These are phyloP conservation scores for Saprolegnia diclina DNA, from an alignment of 352 stramenopile species.

Conservation along the genomic window DNA sequence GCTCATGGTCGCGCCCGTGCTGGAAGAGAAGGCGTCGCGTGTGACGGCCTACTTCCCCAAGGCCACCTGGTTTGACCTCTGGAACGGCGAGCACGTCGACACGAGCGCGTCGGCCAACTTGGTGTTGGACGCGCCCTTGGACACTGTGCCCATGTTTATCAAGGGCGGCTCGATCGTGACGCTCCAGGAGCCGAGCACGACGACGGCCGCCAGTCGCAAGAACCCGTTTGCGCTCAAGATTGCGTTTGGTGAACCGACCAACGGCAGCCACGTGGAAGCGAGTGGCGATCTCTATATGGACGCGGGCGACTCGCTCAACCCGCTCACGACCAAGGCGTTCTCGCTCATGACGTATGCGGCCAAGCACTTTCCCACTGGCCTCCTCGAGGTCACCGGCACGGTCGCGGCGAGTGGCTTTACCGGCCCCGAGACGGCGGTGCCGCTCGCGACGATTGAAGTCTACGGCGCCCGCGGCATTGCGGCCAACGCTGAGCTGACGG, in stretches of 20 bases:
- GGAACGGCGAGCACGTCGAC: conserved; percentile 38
- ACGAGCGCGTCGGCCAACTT: conserved; percentile 26
- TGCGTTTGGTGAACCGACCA: conserved; percentile 36
- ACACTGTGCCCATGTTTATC: conserved; percentile 56
- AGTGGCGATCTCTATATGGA: conserved; percentile 69
- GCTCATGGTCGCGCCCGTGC: conserved; percentile 50
- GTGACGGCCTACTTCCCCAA: conserved; percentile 43
- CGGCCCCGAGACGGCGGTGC: conserved; percentile 13
- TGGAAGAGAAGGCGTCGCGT: conserved; percentile 42
- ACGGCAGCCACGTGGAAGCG: conserved; percentile 13
- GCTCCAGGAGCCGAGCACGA: conserved; percentile 47
- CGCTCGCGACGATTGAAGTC: conserved; percentile 9
- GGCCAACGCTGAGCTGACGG: background rate
- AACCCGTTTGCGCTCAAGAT: conserved; percentile 50
- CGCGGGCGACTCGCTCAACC: conserved; percentile 59
- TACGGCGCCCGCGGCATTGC: conserved; percentile 13
- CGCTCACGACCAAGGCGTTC: conserved; percentile 30
- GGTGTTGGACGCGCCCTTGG: conserved; percentile 36
- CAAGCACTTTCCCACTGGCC: conserved; percentile 11
- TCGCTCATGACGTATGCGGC: conserved; percentile 7
- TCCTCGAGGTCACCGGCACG: background rate
- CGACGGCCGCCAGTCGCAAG: conserved; percentile 50
- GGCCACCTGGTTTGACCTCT: conserved; percentile 55
- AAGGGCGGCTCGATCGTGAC: conserved; percentile 59
- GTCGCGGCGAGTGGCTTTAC: background rate